Evolutionary conservation across 192 early-diverging fungal species (phyloP).

Genomic region (Irineochytrium annulatum): DNA sequence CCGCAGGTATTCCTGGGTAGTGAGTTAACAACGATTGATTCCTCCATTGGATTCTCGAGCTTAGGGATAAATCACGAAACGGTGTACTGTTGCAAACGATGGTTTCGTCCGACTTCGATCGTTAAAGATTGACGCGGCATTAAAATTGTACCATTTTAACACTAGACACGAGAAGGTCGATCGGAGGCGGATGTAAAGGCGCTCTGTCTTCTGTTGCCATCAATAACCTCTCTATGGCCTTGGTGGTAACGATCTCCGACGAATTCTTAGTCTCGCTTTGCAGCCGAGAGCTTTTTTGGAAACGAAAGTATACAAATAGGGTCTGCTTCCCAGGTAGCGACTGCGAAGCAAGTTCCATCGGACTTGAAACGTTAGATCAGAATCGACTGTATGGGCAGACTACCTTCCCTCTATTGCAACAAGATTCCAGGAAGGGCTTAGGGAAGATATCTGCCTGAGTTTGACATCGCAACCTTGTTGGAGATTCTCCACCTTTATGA

Average conservation of each 20-base stretch:
- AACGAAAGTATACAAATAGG: conserved; percentile 43
- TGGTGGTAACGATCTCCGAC: conserved; percentile 47
- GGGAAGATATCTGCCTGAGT: conserved; percentile 63
- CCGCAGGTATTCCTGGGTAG: conserved; percentile 63
- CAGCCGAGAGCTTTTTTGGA: conserved; percentile 16
- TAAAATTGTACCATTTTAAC: conserved; percentile 25
- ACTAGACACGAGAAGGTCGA: conserved; percentile 45
- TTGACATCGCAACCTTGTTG: conserved; percentile 54
- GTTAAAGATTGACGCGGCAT: not conserved
- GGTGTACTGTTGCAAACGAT: conserved; percentile 59
- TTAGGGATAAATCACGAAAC: conserved; percentile 63
- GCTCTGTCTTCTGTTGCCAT: conserved; percentile 31
- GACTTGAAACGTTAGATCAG: not conserved
- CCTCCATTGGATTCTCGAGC: conserved; percentile 72
- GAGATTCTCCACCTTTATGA: conserved; percentile 67
- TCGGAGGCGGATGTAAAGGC: conserved; percentile 26
- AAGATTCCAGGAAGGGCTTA: conserved; percentile 70
- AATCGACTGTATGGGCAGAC: not conserved
- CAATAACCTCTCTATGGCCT: conserved; percentile 48
- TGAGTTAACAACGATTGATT: conserved; percentile 55
- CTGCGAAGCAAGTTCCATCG: not conserved
- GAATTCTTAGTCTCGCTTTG: conserved; percentile 8
- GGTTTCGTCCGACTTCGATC: conserved; percentile 25
- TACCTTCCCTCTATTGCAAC: conserved; percentile 38
- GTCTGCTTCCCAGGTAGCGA: conserved; percentile 37